Conservation (phyloP, 495 filamentous ascomycete genomes). For the Zalerion maritima region DNA sequence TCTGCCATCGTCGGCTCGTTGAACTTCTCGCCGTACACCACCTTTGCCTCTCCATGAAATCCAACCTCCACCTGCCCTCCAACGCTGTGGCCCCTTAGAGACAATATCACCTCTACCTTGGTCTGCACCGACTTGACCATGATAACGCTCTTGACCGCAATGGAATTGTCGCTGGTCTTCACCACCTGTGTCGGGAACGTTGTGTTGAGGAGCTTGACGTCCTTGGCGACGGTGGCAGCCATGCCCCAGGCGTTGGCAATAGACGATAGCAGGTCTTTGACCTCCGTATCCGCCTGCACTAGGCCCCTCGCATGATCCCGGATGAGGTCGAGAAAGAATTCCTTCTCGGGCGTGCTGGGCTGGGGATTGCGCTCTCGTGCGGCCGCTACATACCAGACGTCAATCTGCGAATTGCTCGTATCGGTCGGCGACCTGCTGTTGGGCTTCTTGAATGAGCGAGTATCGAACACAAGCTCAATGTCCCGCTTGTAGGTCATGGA, state of each 20-base stretch:
- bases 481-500: slow-evolving; percentile 68
- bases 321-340: slow-evolving; percentile 58
- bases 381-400: slow-evolving; percentile 39
- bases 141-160: slow-evolving; percentile 37
- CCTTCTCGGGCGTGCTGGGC: slow-evolving; percentile 37
- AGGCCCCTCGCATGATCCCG: slow-evolving; percentile 41
- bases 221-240: slow-evolving; percentile 33
- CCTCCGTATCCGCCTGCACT: slow-evolving; percentile 29
- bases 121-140: slow-evolving; percentile 43
- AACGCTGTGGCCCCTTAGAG: slow-evolving; percentile 10
- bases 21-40: slow-evolving; percentile 55
- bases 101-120: slow-evolving; percentile 41
- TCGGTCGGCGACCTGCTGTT: slow-evolving; percentile 4
- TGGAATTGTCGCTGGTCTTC: slow-evolving; percentile 40
- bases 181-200: slow-evolving; percentile 37
- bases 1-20: slow-evolving; percentile 48
- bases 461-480: slow-evolving; percentile 64
- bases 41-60: slow-evolving; percentile 29
- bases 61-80: slow-evolving; percentile 28
- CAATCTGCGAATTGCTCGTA: slow-evolving; percentile 22
- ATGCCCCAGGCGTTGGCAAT: slow-evolving; percentile 47
- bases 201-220: slow-evolving; percentile 38
- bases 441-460: slow-evolving; percentile 36
- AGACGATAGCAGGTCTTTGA: slow-evolving; percentile 37
- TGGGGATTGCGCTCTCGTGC: slow-evolving; percentile 32